These are phyloP conservation scores for Pseudognaphalium luteoalbum DNA, from an alignment of 129 eudicot species.

Conservation along the genomic window DNA sequence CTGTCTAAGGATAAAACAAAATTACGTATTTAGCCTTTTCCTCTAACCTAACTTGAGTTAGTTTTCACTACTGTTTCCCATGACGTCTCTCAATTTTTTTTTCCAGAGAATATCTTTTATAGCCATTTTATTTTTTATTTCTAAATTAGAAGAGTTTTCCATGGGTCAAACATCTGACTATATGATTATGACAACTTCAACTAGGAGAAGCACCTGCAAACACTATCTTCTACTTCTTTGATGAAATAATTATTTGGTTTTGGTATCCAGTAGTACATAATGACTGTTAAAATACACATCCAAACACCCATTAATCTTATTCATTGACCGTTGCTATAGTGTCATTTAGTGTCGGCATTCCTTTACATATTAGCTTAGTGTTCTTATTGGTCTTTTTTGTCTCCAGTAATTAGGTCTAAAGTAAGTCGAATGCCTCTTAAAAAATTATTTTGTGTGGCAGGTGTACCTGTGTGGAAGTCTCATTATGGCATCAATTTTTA, in stretches of 20 bases:
- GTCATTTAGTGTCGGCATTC: neutral
- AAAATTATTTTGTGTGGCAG: slow-evolving; percentile 43
- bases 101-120: neutral
- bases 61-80: neutral
- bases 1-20: neutral
- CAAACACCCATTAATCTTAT: neutral
- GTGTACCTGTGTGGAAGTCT: slow-evolving; percentile 68
- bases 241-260: neutral
- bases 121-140: neutral
- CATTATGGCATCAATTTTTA: slow-evolving; percentile 49
- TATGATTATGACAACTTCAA: neutral
- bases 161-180: neutral
- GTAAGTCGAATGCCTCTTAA: slow-evolving; percentile 7
- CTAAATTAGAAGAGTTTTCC: neutral
- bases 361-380: neutral
- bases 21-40: neutral
- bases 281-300: neutral
- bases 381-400: neutral
- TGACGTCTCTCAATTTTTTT: neutral
- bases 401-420: neutral
- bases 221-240: neutral
- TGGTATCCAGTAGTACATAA: neutral
- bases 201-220: neutral
- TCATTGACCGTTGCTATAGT: neutral
- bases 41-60: neutral